These are phyloP conservation scores for Raffaelea arxii DNA, from an alignment of 2,329 filamentous ascomycete genomes.

Conservation along the genomic window DNA sequence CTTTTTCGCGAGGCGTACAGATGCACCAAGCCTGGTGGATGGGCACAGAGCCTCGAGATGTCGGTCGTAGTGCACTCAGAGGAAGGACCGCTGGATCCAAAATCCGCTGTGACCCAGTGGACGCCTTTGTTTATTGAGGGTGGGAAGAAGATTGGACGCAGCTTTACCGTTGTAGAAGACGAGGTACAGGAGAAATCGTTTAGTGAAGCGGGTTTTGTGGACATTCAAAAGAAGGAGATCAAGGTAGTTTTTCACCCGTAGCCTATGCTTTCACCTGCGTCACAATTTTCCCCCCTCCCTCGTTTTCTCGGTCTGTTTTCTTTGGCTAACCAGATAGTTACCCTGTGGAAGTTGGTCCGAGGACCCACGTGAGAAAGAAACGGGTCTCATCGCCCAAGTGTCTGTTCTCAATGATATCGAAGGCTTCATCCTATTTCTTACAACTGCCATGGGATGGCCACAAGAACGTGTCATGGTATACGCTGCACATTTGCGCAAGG, in stretches of 20 bases:
- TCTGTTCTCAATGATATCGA: slow-evolving; percentile 9
- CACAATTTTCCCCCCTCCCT: not conserved
- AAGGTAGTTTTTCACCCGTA: slow-evolving; percentile 27
- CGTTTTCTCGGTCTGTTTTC: not conserved
- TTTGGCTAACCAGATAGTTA: slow-evolving; percentile 4
- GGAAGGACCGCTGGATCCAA: slow-evolving; percentile 13
- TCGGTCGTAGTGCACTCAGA: slow-evolving; percentile 14
- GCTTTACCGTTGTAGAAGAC: slow-evolving; percentile 27
- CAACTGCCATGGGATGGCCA: slow-evolving; percentile 11
- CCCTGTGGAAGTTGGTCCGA: slow-evolving; percentile 24
- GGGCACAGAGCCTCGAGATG: slow-evolving; percentile 15
- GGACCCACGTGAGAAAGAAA: slow-evolving; percentile 18
- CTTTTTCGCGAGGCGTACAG: slow-evolving; percentile 14
- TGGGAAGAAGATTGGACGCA: not conserved
- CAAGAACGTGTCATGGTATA: slow-evolving; percentile 10
- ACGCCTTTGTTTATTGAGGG: slow-evolving; percentile 6
- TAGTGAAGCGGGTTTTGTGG: slow-evolving; percentile 45
- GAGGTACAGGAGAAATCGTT: slow-evolving; percentile 41
- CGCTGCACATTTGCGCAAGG: slow-evolving; percentile 8
- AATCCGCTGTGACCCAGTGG: slow-evolving; percentile 15
- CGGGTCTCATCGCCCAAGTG: slow-evolving; percentile 13
- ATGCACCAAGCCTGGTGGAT: slow-evolving; percentile 40
- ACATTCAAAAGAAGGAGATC: slow-evolving; percentile 40
- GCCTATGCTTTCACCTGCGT: not conserved
- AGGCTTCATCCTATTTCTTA: slow-evolving; percentile 10